Evolutionary conservation across 495 filamentous ascomycete genomes (phyloP).

Genomic region (Neurospora sp.): DNA sequence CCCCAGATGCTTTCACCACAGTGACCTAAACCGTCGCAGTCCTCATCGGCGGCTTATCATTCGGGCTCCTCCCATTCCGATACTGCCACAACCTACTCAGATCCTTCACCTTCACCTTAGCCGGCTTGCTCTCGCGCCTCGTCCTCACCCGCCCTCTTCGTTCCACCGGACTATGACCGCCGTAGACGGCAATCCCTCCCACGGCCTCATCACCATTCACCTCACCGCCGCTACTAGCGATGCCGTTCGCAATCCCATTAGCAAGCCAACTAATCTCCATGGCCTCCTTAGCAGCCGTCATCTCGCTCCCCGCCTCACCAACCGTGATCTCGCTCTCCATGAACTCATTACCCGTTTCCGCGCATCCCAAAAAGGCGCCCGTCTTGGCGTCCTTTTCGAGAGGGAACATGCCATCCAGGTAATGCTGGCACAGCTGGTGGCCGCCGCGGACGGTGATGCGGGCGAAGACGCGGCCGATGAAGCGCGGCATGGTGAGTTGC

Average conservation of each 20-base stretch:
- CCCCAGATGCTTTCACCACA: background rate
- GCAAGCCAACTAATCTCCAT: conserved; percentile 25
- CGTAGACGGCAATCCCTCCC: conserved; percentile 25
- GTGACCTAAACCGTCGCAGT: conserved; percentile 9
- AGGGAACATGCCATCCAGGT: conserved; percentile 72
- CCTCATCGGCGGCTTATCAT: conserved; percentile 21
- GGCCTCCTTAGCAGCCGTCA: conserved; percentile 26
- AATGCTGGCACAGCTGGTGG: conserved; percentile 74
- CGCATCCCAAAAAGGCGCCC: conserved; percentile 23
- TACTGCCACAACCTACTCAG: conserved; percentile 68
- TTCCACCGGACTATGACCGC: conserved; percentile 13
- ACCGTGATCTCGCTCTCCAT: conserved; percentile 45
- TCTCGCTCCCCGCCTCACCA: conserved; percentile 27
- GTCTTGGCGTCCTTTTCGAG: conserved; percentile 23
- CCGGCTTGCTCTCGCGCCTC: conserved; percentile 7
- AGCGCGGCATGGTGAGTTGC: conserved; percentile 41
- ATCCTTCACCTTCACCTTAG: conserved; percentile 49
- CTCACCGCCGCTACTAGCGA: conserved; percentile 4
- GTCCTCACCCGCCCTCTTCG: conserved; percentile 5
- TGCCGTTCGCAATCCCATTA: conserved; percentile 8
- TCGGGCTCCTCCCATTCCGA: conserved; percentile 53
- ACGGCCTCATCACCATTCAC: conserved; percentile 9
- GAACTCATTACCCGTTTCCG: conserved; percentile 36
- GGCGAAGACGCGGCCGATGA: conserved; percentile 68
- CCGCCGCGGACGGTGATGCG: conserved; percentile 47